phyloP scores from a whole-genome alignment of 2,329 filamentous ascomycete genomes.

The Pseudogymnoascus sp. region DNA sequence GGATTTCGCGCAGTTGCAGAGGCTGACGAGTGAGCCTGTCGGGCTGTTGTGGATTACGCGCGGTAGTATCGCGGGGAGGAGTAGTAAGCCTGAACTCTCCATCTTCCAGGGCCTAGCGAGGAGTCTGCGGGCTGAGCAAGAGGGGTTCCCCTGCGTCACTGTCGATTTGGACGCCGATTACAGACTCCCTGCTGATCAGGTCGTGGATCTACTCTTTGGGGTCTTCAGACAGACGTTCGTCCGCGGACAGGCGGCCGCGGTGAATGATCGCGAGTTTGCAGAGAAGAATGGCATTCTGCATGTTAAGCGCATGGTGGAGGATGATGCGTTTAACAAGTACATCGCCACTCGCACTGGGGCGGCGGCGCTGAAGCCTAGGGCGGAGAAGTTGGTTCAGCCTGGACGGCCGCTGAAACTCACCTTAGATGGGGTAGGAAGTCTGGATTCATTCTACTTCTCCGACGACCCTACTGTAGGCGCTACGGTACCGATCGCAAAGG shows the following conservation, averaged over 20 bases:
- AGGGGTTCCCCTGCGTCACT: constrained; percentile 22
- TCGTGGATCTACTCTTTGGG: constrained; percentile 17
- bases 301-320: constrained; percentile 26
- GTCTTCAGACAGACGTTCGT: constrained; percentile 21
- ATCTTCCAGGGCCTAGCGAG: not conserved
- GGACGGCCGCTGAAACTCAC: constrained; percentile 23
- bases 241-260: not conserved
- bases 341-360: not conserved
- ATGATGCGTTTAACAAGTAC: constrained; percentile 22
- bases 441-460: constrained; percentile 26
- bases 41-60: not conserved
- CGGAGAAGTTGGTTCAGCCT: constrained; percentile 15
- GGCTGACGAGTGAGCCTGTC: not conserved
- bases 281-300: constrained; percentile 28
- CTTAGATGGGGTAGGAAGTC: constrained; percentile 23
- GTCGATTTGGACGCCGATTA: constrained; percentile 21
- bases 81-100: not conserved
- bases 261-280: constrained; percentile 27
- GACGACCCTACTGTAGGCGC: constrained; percentile 24
- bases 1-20: not conserved
- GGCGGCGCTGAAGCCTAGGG: not conserved
- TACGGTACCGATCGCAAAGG: constrained; percentile 11
- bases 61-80: not conserved
- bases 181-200: constrained; percentile 32
- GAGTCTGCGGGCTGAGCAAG: constrained; percentile 2